These are phyloP conservation scores for Parathielavia appendiculata DNA, from an alignment of 495 filamentous ascomycete species.

Conservation along the genomic window DNA sequence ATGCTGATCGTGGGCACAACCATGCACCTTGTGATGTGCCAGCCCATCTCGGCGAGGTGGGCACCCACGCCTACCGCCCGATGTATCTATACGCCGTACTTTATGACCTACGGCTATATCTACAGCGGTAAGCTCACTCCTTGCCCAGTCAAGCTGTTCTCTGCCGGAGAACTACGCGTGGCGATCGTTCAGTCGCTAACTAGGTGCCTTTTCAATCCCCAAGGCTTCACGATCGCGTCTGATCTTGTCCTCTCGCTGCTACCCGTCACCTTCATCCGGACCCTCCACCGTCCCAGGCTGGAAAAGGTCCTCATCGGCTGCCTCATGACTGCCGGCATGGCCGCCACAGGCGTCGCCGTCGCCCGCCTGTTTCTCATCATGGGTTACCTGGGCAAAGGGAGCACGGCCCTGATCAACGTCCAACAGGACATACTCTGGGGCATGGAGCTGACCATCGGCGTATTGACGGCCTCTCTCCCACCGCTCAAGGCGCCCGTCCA, in stretches of 20 bases:
- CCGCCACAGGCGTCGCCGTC: slow-evolving; percentile 3
- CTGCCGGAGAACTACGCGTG: neutral
- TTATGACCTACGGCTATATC: slow-evolving; percentile 3
- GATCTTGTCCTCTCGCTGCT: slow-evolving; percentile 7
- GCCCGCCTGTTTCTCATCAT: slow-evolving; percentile 4
- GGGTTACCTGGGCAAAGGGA: slow-evolving; percentile 1
- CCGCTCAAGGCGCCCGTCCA: slow-evolving; percentile 7
- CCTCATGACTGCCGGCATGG: slow-evolving; percentile 4
- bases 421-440: slow-evolving; percentile 6
- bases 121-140: neutral
- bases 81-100: neutral
- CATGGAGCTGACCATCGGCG: slow-evolving; percentile 8
- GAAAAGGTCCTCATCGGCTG: slow-evolving; percentile 4
- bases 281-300: neutral
- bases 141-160: neutral
- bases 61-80: neutral
- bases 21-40: slow-evolving; percentile 9
- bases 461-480: slow-evolving; percentile 1
- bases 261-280: slow-evolving; percentile 8
- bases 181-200: neutral
- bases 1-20: slow-evolving; percentile 8
- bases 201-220: no score
- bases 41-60: slow-evolving; percentile 8
- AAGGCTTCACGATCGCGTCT: slow-evolving; percentile 5
- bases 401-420: neutral